A percentile compares a stretch with the other conserved stretches of the same genome.
Conservation (phyloP, 2,329 filamentous ascomycete species). For the Cephalotrichum gorgonifer region DNA sequence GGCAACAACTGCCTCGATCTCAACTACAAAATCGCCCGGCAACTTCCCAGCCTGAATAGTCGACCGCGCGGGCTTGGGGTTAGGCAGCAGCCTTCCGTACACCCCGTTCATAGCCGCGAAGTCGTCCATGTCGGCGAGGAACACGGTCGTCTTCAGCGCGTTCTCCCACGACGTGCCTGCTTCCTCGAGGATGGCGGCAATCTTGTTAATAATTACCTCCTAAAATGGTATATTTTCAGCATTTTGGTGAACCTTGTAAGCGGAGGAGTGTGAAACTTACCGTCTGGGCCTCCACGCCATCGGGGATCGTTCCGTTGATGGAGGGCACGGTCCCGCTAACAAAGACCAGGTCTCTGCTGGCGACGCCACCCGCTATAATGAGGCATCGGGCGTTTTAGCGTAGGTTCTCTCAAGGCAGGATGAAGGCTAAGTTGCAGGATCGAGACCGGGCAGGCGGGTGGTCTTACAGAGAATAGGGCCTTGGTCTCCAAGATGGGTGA, state of each 20-base stretch:
- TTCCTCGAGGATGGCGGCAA: slow-evolving; percentile 10
- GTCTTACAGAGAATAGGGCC: slow-evolving; percentile 10
- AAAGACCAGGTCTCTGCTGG: slow-evolving; percentile 9
- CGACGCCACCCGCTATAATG: slow-evolving; percentile 9
- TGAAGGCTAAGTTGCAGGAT: too few species aligned
- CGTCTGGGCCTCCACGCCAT: slow-evolving; percentile 11
- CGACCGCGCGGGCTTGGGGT: slow-evolving; percentile 8
- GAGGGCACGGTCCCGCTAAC: slow-evolving; percentile 10
- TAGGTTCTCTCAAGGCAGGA: not conserved
- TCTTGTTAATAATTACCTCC: slow-evolving; percentile 9
- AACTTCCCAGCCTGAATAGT: slow-evolving; percentile 11
- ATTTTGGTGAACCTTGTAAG: slow-evolving; percentile 4
- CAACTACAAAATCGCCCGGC: slow-evolving; percentile 9
- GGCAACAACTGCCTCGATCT: slow-evolving; percentile 9
- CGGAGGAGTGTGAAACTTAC: slow-evolving; percentile 2
- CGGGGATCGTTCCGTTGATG: slow-evolving; percentile 11
- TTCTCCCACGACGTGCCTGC: slow-evolving; percentile 12
- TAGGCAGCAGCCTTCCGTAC: slow-evolving; percentile 9
- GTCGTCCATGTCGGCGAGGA: slow-evolving; percentile 12
- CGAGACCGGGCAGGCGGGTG: too few species aligned
- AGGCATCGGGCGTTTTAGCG: too few species aligned
- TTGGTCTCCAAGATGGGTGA: slow-evolving; percentile 8
- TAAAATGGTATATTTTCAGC: not conserved
- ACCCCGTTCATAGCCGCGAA: slow-evolving; percentile 12
- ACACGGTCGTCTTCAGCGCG: slow-evolving; percentile 11